Base-by-base conservation (phyloP, 1,284 basidiomycete species). In the Volvariella surrecta region DNA sequence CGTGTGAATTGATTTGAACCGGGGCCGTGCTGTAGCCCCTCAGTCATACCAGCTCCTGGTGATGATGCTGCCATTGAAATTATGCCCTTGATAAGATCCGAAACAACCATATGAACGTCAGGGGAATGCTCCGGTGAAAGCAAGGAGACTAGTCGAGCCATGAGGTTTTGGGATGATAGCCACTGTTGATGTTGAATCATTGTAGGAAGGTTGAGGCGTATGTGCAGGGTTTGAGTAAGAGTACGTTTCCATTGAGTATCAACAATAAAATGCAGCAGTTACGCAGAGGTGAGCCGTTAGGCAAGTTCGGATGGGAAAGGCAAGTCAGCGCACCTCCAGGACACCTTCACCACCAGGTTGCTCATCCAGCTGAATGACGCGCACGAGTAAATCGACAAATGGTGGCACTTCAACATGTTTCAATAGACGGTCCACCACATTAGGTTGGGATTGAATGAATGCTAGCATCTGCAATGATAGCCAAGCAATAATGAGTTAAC, bases 61-160 rank as follows among this genome's bases (percentile, higher is more conserved):
- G 91, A 87, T 2, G 93, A 91, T 1, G 92, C 88, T 15, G 92
- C 90, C 68, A 98, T 87, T 18, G 92, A 88, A 52, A 99, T 93
- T 52, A 98, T 92, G 44, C 87, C 86, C 62, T 96, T 96, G 57
- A 99, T 79, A 41, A 98, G 76, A 50, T 99, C 96, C 1, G 92
- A 77, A 22, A 92, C 89, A 39, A 93, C 83, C 20, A 80, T 76
- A 62, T 99, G 95, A 46, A 89, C 79, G 49, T 93, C 84, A 15
- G 80, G 70, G 8, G 82, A 77, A 48, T 90, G 70, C 8, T 74
- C 61, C 0, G 96, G 92, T 0, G 92, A 89, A 13, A 98, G 78
- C 16, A 94, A 73, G 51, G 80, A 79, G 47, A 97, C 77, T 32
- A 98, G 74, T 37, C 81, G 79, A 20, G 78, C 75, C 60, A 97